These are phyloP conservation scores for Akanthomyces dipterigenus DNA, from an alignment of 2,329 filamentous ascomycete species.

Conservation along the genomic window DNA sequence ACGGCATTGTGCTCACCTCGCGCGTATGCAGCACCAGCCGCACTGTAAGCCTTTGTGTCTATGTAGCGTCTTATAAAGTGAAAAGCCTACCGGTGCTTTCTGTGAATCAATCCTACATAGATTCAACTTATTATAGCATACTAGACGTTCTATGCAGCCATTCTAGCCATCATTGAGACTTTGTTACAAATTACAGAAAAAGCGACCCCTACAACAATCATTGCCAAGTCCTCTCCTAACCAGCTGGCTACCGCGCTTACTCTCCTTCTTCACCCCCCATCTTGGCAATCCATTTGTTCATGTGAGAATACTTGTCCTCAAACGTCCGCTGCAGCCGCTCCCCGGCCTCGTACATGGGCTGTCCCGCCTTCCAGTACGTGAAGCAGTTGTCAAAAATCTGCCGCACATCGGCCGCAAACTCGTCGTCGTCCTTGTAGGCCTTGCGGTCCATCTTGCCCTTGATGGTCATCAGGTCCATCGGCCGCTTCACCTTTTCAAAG, in stretches of 20 bases:
- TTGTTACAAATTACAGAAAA: neutral
- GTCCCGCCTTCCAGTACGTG: conserved; percentile 52
- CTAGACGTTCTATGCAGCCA: neutral
- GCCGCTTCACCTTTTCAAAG: conserved; percentile 51
- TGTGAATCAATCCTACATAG: too few species aligned
- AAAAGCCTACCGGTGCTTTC: too few species aligned
- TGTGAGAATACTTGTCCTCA: conserved; percentile 52
- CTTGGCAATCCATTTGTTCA: conserved; percentile 55
- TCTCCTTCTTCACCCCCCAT: conserved; percentile 32
- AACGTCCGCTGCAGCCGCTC: conserved; percentile 52
- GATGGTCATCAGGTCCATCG: conserved; percentile 57
- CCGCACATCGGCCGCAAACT: conserved; percentile 51
- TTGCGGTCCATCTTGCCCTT: conserved; percentile 51
- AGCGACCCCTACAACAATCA: neutral
- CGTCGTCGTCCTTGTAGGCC: conserved; percentile 44
- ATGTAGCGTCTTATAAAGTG: neutral
- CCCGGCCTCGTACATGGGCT: conserved; percentile 48
- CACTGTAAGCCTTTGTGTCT: too few species aligned
- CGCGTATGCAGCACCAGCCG: neutral
- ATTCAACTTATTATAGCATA: neutral
- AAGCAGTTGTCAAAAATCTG: conserved; percentile 60
- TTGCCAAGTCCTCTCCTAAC: neutral
- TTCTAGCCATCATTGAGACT: neutral
- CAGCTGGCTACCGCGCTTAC: neutral
- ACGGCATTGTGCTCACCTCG: neutral